Base-by-base conservation (phyloP, 1,284 basidiomycete species). In the Neolentinus lepideus region DNA sequence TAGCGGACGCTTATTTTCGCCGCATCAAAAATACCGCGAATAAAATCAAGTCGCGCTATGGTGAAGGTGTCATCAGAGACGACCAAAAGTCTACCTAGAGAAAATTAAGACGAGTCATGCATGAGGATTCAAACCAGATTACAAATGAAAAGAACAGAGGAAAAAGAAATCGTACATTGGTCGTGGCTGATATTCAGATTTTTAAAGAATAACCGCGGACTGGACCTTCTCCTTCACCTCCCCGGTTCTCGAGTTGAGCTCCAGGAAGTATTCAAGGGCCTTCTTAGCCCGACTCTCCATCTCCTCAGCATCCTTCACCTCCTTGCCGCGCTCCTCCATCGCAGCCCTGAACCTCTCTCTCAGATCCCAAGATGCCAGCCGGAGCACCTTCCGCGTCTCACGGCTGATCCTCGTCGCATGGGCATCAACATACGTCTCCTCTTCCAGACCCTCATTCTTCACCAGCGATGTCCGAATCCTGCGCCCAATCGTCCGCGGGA, bases 381-480 rank as follows among this genome's bases (percentile, higher is more conserved):
- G 78, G 63, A 99, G 75, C 51, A 99, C 96, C 74, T 98, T 98
- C 65, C 96, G 83, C 19, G 92, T 92, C 78, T 99, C 97, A 38
- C 88, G 80, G 51, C 84, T 76, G 48, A 98, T 79, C 14, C 96
- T 79, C 48, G 75, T 77, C 0, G 84, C 78, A 65, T 98, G 87
- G 2, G 76, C 77, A 54, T 88, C 83, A 16, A 87, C 75, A 65
- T 90, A 97, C 27, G 73, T 66, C 22, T 76, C 70, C 24, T 77
- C 74, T 55, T 76, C 75, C 25, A 70, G 68, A 54, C 70, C 69
- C 24, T 69, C 64, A 36, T 67, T 75, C 64, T 65, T 75, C 58
- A 76, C 64, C 14, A 93, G 75, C 14, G 82, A 77, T 1, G 81
- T 74, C 62, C 79, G 82, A 58, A 92, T 81, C 52, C 90, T 79